Percentiles rank a stretch among this genome's conserved stretches.
phyloP scores from a whole-genome alignment of 352 stramenopile species.

The Pythium aphanidermatum region DNA sequence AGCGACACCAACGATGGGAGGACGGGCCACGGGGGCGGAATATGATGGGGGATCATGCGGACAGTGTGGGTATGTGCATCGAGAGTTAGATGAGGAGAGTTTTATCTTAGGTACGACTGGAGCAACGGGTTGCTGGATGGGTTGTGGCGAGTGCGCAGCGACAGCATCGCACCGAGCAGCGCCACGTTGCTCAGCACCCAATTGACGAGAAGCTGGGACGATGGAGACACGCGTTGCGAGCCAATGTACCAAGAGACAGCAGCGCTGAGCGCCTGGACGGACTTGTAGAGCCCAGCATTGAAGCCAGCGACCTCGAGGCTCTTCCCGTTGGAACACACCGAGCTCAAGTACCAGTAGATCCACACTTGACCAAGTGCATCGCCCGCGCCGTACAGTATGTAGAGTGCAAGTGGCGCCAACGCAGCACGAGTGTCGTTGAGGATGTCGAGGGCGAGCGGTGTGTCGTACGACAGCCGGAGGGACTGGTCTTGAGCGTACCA shows the following conservation, averaged over 20 bases:
- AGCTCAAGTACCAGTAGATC: constrained; percentile 74
- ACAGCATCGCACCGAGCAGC: constrained; percentile 11
- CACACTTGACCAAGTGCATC: constrained; percentile 77
- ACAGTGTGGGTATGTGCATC: too few relatives aligned
- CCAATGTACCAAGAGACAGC: constrained; percentile 36
- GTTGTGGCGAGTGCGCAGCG: neutral
- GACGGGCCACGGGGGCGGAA: too few relatives aligned
- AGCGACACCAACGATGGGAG: too few relatives aligned
- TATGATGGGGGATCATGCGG: too few relatives aligned
- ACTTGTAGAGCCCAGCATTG: constrained; percentile 67
- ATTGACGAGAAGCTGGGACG: constrained; percentile 29
- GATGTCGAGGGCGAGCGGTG: constrained; percentile 22
- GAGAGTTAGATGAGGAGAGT: too few relatives aligned
- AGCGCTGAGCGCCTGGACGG: constrained; percentile 36
- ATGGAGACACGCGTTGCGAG: constrained; percentile 13
- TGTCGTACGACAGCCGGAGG: constrained; percentile 21
- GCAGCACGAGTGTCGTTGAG: constrained; percentile 6
- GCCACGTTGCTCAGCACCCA: constrained; percentile 25
- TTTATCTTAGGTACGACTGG: too few relatives aligned
- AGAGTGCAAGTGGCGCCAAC: constrained; percentile 36
- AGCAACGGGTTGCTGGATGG: neutral
- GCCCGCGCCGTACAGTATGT: constrained; percentile 62
- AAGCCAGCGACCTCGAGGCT: constrained; percentile 31
- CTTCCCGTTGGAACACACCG: constrained; percentile 23
- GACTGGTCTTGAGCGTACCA: constrained; percentile 17